A percentile compares a stretch with the other conserved stretches of the same genome.
Evolutionary conservation across 305 asterid genomes (phyloP).

Genomic region (Fraxinus angustifolia): DNA sequence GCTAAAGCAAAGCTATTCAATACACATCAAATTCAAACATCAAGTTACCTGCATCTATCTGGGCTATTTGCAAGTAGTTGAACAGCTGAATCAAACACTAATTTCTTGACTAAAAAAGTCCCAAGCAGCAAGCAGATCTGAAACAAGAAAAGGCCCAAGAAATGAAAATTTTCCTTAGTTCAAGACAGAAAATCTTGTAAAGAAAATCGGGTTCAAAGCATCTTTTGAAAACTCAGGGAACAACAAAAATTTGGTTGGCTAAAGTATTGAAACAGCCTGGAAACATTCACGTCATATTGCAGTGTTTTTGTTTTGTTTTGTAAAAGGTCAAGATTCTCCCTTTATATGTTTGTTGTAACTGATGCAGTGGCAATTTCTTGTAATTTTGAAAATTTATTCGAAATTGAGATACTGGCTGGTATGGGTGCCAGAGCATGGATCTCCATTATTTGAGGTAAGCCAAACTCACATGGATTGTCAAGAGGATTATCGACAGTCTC

Average conservation of each 20-base stretch:
- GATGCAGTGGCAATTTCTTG: conserved; percentile 16
- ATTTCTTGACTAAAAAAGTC: background rate
- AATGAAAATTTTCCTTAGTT: background rate
- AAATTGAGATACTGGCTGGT: conserved; percentile 12
- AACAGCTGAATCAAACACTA: conserved; percentile 23
- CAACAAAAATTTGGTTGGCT: conserved; percentile 29
- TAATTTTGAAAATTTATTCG: background rate
- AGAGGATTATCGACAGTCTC: conserved; percentile 25
- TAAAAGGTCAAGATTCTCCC: conserved; percentile 33
- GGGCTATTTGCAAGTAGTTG: background rate
- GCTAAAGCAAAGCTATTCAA: background rate
- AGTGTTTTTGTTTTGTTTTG: conserved; percentile 12
- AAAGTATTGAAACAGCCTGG: conserved; percentile 40
- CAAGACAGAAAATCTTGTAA: background rate
- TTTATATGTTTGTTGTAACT: conserved; percentile 26
- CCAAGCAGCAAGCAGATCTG: conserved; percentile 45
- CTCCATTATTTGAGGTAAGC: conserved; percentile 26
- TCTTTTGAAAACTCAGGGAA: conserved; percentile 8
- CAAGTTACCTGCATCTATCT: conserved; percentile 29
- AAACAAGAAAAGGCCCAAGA: conserved; percentile 4
- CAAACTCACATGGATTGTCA: conserved; percentile 43
- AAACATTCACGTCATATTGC: conserved; percentile 24
- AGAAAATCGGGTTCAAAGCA: background rate
- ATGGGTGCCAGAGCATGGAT: conserved; percentile 31
- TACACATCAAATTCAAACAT: conserved; percentile 18